Percentiles rank a stretch among this genome's conserved stretches.
These are phyloP conservation scores for Spathaspora boniae DNA, from an alignment of 805 yeast genomes.

Conservation along the genomic window DNA sequence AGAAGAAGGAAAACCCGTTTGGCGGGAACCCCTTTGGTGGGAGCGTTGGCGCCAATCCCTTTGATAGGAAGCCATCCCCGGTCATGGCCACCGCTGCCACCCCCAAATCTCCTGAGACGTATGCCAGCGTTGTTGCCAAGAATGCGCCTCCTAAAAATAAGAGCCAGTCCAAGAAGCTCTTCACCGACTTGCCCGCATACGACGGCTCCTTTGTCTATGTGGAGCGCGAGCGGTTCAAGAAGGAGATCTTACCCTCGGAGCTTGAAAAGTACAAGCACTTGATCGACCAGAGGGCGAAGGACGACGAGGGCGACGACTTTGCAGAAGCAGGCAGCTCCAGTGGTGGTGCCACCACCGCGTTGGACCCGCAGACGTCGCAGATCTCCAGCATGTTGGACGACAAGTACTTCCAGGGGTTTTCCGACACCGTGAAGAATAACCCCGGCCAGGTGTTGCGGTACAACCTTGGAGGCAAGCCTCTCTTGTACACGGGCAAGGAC, in stretches of 20 bases:
- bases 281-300: slow-evolving; percentile 45
- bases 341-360: slow-evolving; percentile 6
- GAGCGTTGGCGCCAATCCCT: slow-evolving; percentile 28
- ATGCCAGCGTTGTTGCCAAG: slow-evolving; percentile 21
- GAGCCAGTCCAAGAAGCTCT: slow-evolving; percentile 9
- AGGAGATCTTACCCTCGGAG: slow-evolving; percentile 51
- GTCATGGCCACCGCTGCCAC: slow-evolving; percentile 11
- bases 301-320: slow-evolving; percentile 10
- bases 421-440: slow-evolving; percentile 71
- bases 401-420: slow-evolving; percentile 73
- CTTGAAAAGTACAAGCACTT: slow-evolving; percentile 42
- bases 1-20: slow-evolving; percentile 41
- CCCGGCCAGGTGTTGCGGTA: slow-evolving; percentile 86
- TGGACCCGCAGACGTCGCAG: slow-evolving; percentile 22
- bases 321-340: slow-evolving; percentile 1
- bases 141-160: slow-evolving; percentile 7
- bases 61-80: slow-evolving; percentile 11
- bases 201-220: slow-evolving; percentile 69
- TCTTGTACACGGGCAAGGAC: slow-evolving; percentile 66
- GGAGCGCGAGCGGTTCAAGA: slow-evolving; percentile 64
- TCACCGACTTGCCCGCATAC: slow-evolving; percentile 41
- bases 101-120: slow-evolving; percentile 13
- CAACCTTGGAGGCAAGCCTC: slow-evolving; percentile 73
- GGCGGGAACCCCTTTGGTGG: slow-evolving; percentile 21
- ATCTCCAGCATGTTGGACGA: slow-evolving; percentile 55